phyloP scores from a whole-genome alignment of 768 basidiomycete genomes.

The Pulveroboletus sp. region DNA sequence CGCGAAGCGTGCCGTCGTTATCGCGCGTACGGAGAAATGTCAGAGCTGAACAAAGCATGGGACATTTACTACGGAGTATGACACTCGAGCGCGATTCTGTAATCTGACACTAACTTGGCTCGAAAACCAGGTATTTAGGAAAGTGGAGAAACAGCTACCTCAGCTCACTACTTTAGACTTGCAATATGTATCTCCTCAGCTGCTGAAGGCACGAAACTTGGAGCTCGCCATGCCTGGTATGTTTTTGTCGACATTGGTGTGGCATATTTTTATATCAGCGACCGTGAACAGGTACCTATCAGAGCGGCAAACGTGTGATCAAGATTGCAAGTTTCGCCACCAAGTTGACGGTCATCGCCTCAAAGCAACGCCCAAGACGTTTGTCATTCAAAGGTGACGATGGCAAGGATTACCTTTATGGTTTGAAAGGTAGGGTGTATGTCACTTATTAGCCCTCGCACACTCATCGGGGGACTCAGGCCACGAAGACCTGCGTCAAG shows the following conservation, averaged over 20 bases:
- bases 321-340: slow-evolving; percentile 81
- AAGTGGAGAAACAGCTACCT: slow-evolving; percentile 90
- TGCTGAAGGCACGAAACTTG: slow-evolving; percentile 83
- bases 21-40: slow-evolving; percentile 78
- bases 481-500: slow-evolving; percentile 97
- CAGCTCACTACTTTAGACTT: slow-evolving; percentile 86
- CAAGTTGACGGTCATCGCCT: slow-evolving; percentile 89
- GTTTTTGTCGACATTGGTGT: not conserved
- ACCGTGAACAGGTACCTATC: slow-evolving; percentile 70
- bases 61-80: slow-evolving; percentile 93
- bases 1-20: slow-evolving; percentile 87
- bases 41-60: slow-evolving; percentile 95
- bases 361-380: slow-evolving; percentile 93
- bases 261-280: not conserved
- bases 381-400: slow-evolving; percentile 85
- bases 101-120: slow-evolving; percentile 1
- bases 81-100: not conserved
- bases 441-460: not conserved
- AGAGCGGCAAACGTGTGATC: slow-evolving; percentile 78
- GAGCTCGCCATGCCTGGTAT: slow-evolving; percentile 94
- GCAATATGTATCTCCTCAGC: slow-evolving; percentile 93
- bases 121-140: slow-evolving; percentile 77
- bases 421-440: slow-evolving; percentile 67
- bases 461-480: slow-evolving; percentile 42
- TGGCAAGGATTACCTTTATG: slow-evolving; percentile 88